These are phyloP conservation scores for Nicotiana paniculata DNA, from an alignment of 257 asterid genomes.

Conservation along the genomic window DNA sequence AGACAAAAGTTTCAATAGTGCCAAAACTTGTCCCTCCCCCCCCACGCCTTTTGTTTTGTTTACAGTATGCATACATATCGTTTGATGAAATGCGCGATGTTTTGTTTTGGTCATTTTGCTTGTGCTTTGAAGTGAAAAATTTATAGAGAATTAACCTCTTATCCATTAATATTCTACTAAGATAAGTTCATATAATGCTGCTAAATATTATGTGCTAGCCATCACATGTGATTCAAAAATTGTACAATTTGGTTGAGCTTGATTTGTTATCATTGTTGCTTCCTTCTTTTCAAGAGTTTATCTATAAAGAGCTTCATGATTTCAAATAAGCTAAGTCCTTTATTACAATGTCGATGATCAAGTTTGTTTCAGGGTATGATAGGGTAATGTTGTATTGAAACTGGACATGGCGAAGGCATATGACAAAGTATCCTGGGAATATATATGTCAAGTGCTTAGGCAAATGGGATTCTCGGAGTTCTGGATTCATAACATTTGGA, in stretches of 20 bases:
- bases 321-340: conserved; percentile 13
- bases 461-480: too few relatives aligned
- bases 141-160: not conserved
- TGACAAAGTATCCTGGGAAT: too few relatives aligned
- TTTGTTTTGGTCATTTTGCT: not conserved
- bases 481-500: too few relatives aligned
- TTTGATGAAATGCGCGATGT: too few relatives aligned
- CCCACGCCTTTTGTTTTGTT: too few relatives aligned
- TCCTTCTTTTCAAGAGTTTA: conserved; percentile 9
- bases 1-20: too few relatives aligned
- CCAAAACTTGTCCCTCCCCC: too few relatives aligned
- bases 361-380: not conserved
- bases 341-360: not conserved
- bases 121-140: not conserved
- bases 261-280: not conserved
- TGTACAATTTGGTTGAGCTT: not conserved
- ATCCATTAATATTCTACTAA: not conserved
- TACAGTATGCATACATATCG: too few relatives aligned
- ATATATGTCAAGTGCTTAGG: too few relatives aligned
- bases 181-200: not conserved
- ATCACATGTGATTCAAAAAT: not conserved
- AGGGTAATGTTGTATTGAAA: too few relatives aligned
- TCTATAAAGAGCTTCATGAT: conserved; percentile 36
- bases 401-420: too few relatives aligned
- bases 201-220: not conserved